Conservation (phyloP, 345 rosid genomes). For the Acer yangbiense region DNA sequence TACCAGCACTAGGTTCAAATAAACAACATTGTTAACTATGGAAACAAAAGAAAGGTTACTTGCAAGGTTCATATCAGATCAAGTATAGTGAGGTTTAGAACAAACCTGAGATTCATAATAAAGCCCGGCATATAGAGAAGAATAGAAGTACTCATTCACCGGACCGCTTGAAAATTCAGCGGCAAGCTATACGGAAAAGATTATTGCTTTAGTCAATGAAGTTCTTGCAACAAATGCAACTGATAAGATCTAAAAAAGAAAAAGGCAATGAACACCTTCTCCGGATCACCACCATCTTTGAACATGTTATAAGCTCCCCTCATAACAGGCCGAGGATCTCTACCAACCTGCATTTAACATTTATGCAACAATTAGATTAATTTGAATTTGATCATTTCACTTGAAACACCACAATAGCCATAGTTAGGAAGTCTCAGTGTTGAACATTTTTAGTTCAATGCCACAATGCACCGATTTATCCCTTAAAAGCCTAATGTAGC, state of each 20-base stretch:
- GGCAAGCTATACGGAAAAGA: constrained; percentile 49
- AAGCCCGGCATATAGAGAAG: constrained; percentile 81
- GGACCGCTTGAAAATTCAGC: constrained; percentile 55
- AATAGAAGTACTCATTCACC: constrained; percentile 63
- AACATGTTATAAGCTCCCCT: constrained; percentile 75
- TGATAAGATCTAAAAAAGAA: background rate
- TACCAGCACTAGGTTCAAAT: background rate
- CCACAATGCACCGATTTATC: background rate
- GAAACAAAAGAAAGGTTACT: background rate
- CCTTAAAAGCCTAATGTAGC: background rate
- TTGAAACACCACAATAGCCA: constrained; percentile 1
- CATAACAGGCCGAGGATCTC: constrained; percentile 88
- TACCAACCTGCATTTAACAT: constrained; percentile 66
- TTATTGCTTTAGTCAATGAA: constrained; percentile 11
- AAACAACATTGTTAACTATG: background rate
- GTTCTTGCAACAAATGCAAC: background rate
- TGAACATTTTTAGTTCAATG: background rate
- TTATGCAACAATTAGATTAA: background rate
- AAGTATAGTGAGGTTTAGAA: constrained; percentile 10
- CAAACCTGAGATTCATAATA: constrained; percentile 83
- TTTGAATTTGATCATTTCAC: background rate
- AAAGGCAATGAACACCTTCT: constrained; percentile 51
- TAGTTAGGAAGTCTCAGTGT: background rate
- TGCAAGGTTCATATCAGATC: constrained; percentile 5
- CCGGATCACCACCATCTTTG: constrained; percentile 86